Percentiles rank a stretch among this genome's conserved stretches.
Conservation (phyloP, 805 yeast species). For the Saturnispora ahearnii region DNA sequence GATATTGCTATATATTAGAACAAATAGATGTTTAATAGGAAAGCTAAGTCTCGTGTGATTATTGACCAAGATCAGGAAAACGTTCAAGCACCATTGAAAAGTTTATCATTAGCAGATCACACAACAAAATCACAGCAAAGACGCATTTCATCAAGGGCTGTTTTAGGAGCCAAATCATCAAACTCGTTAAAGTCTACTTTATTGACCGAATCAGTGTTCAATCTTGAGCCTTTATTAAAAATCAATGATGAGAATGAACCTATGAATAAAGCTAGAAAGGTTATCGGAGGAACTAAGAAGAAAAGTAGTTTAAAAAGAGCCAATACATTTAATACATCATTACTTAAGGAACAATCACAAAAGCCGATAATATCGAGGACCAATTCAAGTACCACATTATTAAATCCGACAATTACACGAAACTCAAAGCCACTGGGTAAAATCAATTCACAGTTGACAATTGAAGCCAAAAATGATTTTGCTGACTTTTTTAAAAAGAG, state of each 20-base stretch:
- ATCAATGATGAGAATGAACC: neutral
- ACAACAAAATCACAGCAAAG: neutral
- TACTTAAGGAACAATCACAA: neutral
- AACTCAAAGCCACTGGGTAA: neutral
- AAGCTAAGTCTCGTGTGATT: neutral
- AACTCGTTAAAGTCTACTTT: neutral
- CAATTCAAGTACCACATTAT: neutral
- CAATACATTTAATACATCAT: neutral
- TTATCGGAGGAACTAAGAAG: neutral
- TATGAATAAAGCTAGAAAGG: neutral
- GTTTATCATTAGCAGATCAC: neutral
- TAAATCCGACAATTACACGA: neutral
- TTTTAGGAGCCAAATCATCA: neutral
- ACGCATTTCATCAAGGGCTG: neutral
- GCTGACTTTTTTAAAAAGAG: conserved; percentile 12
- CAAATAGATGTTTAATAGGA: neutral
- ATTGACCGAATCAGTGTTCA: neutral
- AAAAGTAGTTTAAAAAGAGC: neutral
- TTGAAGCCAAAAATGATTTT: conserved; percentile 8
- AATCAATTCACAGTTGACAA: conserved; percentile 9
- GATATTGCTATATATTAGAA: neutral
- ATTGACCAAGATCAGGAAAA: neutral
- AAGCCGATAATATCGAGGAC: neutral
- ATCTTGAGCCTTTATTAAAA: too few relatives aligned
- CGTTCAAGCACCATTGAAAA: neutral